Conservation (phyloP, 108 stramenopile genomes). For the Cylindrotheca fusiformis region DNA sequence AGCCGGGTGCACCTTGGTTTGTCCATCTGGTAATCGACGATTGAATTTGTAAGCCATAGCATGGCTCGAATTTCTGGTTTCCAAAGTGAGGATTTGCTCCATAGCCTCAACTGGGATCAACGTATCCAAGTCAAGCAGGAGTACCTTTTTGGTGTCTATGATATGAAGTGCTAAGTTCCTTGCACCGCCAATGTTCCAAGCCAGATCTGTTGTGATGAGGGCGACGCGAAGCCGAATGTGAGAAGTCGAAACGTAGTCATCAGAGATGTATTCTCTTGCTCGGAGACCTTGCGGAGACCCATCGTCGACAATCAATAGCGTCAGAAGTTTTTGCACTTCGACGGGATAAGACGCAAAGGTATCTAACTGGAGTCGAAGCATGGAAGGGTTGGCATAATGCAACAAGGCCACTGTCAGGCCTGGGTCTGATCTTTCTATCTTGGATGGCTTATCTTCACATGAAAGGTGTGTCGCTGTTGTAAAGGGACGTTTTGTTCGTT, state of each 20-base stretch:
- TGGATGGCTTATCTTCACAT: conserved; percentile 5
- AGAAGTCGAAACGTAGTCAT: not conserved
- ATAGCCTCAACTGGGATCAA: conserved; percentile 14
- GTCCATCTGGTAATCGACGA: conserved; percentile 6
- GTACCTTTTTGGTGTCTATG: conserved; percentile 3
- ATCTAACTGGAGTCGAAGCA: conserved; percentile 19
- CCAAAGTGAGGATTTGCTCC: conserved; percentile 3
- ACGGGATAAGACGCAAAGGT: conserved; percentile 20
- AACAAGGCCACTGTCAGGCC: conserved; percentile 22
- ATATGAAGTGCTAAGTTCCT: conserved; percentile 29
- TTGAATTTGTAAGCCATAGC: conserved; percentile 17
- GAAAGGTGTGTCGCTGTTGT: not conserved
- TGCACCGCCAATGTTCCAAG: conserved; percentile 30
- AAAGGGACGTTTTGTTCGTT: too few relatives aligned
- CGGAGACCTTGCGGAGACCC: conserved; percentile 22
- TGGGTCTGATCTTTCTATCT: conserved; percentile 1
- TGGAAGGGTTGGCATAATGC: conserved; percentile 25
- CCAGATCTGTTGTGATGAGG: conserved; percentile 9
- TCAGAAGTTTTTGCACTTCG: conserved; percentile 7
- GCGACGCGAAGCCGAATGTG: conserved; percentile 15
- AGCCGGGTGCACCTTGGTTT: conserved; percentile 7
- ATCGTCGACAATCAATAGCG: conserved; percentile 17
- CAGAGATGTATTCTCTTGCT: conserved; percentile 10
- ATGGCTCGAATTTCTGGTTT: not conserved
- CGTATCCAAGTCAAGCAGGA: conserved; percentile 26